phyloP scores from a whole-genome alignment of 1,284 basidiomycete genomes.

The Cryptococcus sp. region DNA sequence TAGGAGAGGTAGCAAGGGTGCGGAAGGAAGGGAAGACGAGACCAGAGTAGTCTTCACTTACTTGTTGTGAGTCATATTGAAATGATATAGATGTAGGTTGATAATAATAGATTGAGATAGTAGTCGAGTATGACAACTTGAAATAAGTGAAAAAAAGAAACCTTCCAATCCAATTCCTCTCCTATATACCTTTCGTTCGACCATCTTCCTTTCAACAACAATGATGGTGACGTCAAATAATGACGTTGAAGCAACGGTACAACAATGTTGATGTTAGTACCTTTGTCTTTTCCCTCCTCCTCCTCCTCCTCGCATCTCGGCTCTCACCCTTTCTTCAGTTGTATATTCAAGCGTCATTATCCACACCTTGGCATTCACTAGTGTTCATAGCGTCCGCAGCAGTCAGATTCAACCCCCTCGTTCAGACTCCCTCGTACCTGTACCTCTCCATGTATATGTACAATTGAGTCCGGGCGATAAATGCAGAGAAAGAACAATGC shows the following conservation, averaged over 20 bases:
- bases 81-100: not conserved
- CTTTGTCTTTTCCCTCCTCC: constrained; percentile 1
- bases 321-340: not conserved
- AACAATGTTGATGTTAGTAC: not conserved
- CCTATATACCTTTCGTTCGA: not conserved
- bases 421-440: too few species aligned
- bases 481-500: too few species aligned
- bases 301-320: constrained; percentile 23
- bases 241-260: not conserved
- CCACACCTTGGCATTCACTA: constrained; percentile 13
- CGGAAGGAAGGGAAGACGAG: not conserved
- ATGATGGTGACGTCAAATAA: not conserved
- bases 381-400: too few species aligned
- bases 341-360: constrained; percentile 24
- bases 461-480: too few species aligned
- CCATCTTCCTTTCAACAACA: not conserved
- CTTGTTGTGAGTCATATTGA: not conserved
- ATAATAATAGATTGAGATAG: too few species aligned
- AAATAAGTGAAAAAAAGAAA: not conserved
- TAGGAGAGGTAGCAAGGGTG: not conserved
- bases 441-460: too few species aligned
- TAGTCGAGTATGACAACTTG: not conserved
- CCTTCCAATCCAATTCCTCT: not conserved
- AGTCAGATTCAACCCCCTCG: too few species aligned
- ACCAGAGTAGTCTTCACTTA: not conserved